Conservation (phyloP, 1,139 yeast species). For the Geotrichum citri-aurantii region DNA sequence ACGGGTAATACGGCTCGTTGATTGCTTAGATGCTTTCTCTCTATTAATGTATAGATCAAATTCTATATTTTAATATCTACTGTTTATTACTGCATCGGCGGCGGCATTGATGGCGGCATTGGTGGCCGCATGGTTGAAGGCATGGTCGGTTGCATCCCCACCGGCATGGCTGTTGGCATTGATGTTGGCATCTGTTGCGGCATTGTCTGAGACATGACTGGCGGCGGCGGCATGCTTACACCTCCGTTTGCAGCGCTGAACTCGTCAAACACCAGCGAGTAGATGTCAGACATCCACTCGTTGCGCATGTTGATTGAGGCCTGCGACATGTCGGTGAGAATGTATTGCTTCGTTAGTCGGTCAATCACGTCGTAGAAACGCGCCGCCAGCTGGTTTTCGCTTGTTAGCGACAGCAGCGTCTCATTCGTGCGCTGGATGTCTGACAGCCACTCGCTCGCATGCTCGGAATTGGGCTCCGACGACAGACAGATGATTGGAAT, state of each 20-base stretch:
- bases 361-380: slow-evolving; percentile 48
- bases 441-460: slow-evolving; percentile 43
- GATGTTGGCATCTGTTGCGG: not conserved
- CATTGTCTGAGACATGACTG: not conserved
- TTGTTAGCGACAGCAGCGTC: slow-evolving; percentile 40
- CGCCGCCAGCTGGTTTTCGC: slow-evolving; percentile 46
- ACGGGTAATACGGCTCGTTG: no score
- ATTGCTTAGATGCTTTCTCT: no score
- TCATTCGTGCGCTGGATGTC: slow-evolving; percentile 45
- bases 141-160: not conserved
- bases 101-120: not conserved
- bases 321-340: slow-evolving; percentile 13
- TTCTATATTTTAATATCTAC: no score
- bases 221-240: not conserved
- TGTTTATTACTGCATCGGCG: not conserved
- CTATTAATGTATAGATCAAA: no score
- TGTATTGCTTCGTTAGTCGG: slow-evolving; percentile 35
- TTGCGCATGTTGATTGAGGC: slow-evolving; percentile 3
- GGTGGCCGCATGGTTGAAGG: not conserved
- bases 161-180: not conserved
- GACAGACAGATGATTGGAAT: slow-evolving; percentile 53
- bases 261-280: slow-evolving; percentile 29
- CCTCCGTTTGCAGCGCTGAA: not conserved
- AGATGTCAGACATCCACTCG: slow-evolving; percentile 32
- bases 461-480: slow-evolving; percentile 44